Base-by-base conservation (phyloP, 2,329 filamentous ascomycete genomes). In the Cucurbitaria berberidis region DNA sequence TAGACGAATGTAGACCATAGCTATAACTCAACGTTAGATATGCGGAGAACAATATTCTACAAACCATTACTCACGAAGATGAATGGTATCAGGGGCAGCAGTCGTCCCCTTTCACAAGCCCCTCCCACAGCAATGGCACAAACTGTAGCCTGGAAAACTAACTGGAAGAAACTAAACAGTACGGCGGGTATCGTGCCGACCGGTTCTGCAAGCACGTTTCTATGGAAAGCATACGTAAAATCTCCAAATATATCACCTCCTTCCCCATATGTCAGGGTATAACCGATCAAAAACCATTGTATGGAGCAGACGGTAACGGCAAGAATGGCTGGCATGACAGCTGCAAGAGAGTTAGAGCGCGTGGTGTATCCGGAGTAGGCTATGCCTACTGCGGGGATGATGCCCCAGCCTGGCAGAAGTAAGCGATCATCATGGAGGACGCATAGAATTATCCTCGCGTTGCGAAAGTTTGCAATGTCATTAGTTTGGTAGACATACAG, bases 341-440 rank as follows among this genome's bases (percentile, higher is more conserved):
- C 78, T n/a, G 77, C 74, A 30, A 82, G 72, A 4, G 77, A 77
- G 55, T 79, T 81, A 44, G 77, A 76, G 13, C 77, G 72, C 40
- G 78, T 82, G 0, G 78, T 78, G 63, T 81, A 82, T 3, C 80
- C 79, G 1, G 76, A 78, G 60, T 82, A 82, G 4, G 77, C 80
- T 16, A 82, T 77, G 9, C 80, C 80, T 36, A 82, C 80, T 0
- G 80, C 80, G 5, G 80, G 80, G 10, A 82, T 78, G 55, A 82
- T 82, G 1, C 78, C 75, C 80, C 79, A 82, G 63, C 80, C 66
- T 69, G 18, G 15, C 3, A 1, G n/a, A 24, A 27, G 26, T 56
- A 8, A 60, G 48, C 24, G 21, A 36, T 27, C 21, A 22, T 51
- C 2, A 27, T 39, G 18, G 35, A 9, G 16, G 13, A 7, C 19